phyloP scores from a whole-genome alignment of 345 rosid species.

The Cardiospermum halicacabum region DNA sequence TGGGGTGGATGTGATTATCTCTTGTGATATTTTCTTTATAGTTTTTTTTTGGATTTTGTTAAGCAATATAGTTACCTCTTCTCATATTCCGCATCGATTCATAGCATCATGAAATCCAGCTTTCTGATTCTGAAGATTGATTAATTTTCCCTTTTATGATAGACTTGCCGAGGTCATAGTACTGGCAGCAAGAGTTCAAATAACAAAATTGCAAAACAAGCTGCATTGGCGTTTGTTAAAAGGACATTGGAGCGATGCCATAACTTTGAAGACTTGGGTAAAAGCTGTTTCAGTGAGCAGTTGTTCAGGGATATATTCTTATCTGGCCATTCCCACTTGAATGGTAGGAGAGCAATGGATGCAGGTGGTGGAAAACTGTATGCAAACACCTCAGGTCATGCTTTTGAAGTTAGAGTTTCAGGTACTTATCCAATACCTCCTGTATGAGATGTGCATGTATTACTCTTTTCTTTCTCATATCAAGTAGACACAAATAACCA shows the following conservation, averaged over 20 bases:
- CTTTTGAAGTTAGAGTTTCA: slow-evolving; percentile 37
- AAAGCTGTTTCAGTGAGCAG: slow-evolving; percentile 83
- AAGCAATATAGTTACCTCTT: background rate
- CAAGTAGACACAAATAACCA: too few relatives aligned
- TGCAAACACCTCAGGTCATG: slow-evolving; percentile 19
- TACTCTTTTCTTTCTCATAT: background rate
- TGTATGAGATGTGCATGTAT: background rate
- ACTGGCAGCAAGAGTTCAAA: slow-evolving; percentile 71
- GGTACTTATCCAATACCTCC: slow-evolving; percentile 25
- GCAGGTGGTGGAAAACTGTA: slow-evolving; percentile 40
- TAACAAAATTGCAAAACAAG: slow-evolving; percentile 80
- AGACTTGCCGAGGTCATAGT: slow-evolving; percentile 67
- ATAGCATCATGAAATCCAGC: background rate
- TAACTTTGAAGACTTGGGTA: slow-evolving; percentile 74
- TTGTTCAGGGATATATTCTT: slow-evolving; percentile 56
- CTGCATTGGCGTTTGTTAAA: slow-evolving; percentile 73
- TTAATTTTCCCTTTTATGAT: slow-evolving; percentile 14
- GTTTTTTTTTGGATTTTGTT: background rate
- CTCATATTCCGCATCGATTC: slow-evolving; percentile 3
- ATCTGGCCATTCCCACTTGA: slow-evolving; percentile 34
- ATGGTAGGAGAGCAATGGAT: slow-evolving; percentile 32
- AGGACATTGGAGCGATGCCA: slow-evolving; percentile 65
- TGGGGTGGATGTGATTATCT: background rate
- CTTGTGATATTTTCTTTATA: background rate
- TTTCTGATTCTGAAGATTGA: slow-evolving; percentile 14